A percentile compares a stretch with the other conserved stretches of the same genome.
Evolutionary conservation across 805 yeast genomes (phyloP).

Genomic region (Dipodascopsis uninucleata): DNA sequence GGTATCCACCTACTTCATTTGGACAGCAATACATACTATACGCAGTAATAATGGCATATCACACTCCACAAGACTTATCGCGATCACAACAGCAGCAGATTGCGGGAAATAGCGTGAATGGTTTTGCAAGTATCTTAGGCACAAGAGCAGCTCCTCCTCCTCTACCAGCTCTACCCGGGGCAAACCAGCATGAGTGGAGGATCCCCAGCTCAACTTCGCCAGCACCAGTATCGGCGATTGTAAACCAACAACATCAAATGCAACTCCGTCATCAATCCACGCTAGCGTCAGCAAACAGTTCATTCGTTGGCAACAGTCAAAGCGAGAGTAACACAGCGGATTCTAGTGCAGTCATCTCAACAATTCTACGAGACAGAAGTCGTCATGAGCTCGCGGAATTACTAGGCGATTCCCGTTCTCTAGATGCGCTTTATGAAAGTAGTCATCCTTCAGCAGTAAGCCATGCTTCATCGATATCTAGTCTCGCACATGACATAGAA

Average conservation of each 20-base stretch:
- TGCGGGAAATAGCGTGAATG: background rate
- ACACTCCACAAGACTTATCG: too few relatives aligned
- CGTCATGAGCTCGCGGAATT: slow-evolving; percentile 16
- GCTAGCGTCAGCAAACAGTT: background rate
- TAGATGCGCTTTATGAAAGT: slow-evolving; percentile 9
- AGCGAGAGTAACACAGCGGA: background rate
- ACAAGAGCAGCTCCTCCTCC: background rate
- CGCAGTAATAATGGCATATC: too few relatives aligned
- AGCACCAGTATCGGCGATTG: too few relatives aligned
- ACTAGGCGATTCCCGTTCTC: slow-evolving; percentile 2
- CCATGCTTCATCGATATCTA: slow-evolving; percentile 7
- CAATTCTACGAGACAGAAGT: slow-evolving; percentile 4
- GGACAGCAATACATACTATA: too few relatives aligned
- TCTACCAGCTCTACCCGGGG: background rate
- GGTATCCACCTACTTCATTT: too few relatives aligned
- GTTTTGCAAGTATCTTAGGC: background rate
- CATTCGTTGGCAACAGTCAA: background rate
- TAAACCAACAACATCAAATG: too few relatives aligned
- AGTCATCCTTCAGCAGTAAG: slow-evolving; percentile 13
- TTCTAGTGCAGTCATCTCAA: background rate
- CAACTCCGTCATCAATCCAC: background rate
- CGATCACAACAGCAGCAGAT: background rate
- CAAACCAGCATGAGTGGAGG: background rate
- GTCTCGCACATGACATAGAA: slow-evolving; percentile 5
- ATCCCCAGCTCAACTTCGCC: slow-evolving; percentile 1